phyloP scores from a whole-genome alignment of 768 basidiomycete species.

The Dioszegia hungarica region DNA sequence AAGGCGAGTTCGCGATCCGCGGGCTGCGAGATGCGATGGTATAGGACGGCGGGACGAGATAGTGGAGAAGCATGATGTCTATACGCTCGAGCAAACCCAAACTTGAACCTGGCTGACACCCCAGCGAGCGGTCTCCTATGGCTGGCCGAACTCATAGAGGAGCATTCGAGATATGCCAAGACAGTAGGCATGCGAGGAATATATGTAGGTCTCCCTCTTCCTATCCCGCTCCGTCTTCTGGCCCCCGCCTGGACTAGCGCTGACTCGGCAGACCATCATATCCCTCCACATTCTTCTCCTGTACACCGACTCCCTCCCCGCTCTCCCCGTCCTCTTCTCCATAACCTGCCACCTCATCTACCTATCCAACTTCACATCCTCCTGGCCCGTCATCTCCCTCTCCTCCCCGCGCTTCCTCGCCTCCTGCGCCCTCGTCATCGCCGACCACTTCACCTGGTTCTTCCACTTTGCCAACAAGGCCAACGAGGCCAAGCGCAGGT shows the following conservation, averaged over 20 bases:
- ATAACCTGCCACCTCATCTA: slow-evolving; percentile 80
- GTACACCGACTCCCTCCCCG: slow-evolving; percentile 73
- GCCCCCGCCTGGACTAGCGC: background rate
- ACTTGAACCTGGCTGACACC: no score
- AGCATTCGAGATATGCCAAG: slow-evolving; percentile 80
- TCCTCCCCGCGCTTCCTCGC: slow-evolving; percentile 75
- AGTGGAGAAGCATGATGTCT: background rate
- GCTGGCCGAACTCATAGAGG: slow-evolving; percentile 91
- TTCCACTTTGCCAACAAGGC: slow-evolving; percentile 69
- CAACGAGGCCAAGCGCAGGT: slow-evolving; percentile 37
- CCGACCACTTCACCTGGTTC: slow-evolving; percentile 95
- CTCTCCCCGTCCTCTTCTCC: slow-evolving; percentile 70
- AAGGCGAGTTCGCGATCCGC: no score
- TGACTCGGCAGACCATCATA: slow-evolving; percentile 63
- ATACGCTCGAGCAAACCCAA: no score
- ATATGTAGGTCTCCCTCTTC: slow-evolving; percentile 59
- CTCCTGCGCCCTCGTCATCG: slow-evolving; percentile 77
- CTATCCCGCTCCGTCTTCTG: background rate
- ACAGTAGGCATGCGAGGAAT: slow-evolving; percentile 74
- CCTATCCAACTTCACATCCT: slow-evolving; percentile 80
- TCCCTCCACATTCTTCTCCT: slow-evolving; percentile 69
- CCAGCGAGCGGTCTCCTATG: slow-evolving; percentile 89
- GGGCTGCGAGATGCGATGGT: no score
- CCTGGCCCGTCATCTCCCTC: slow-evolving; percentile 91
- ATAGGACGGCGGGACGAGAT: background rate